Evolutionary conservation across 2,329 filamentous ascomycete genomes (phyloP).

Genomic region (Mariannaea elegans): DNA sequence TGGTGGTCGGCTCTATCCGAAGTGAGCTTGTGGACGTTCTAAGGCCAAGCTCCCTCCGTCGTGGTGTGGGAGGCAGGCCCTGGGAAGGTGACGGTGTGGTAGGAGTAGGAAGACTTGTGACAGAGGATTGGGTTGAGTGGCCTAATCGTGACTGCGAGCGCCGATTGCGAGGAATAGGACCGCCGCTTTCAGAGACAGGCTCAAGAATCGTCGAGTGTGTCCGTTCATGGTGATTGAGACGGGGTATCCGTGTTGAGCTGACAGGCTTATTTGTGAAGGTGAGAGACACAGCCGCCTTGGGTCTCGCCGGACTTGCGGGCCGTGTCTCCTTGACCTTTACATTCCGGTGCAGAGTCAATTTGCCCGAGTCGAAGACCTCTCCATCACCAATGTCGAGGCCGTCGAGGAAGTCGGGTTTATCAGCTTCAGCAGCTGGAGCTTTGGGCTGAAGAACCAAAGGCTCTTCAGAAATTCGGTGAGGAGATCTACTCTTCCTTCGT

Average conservation of each 20-base stretch:
- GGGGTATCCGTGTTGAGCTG: constrained; percentile 76
- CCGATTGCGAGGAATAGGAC: constrained; percentile 67
- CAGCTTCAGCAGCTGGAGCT: constrained; percentile 49
- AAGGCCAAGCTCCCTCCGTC: constrained; percentile 66
- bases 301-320: constrained; percentile 74
- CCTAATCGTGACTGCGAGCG: constrained; percentile 74
- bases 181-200: constrained; percentile 90
- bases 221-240: constrained; percentile 76
- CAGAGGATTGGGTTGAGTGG: constrained; percentile 75
- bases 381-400: constrained; percentile 88
- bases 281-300: constrained; percentile 81
- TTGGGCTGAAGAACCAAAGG: constrained; percentile 46
- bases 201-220: constrained; percentile 79
- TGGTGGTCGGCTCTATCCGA: constrained; percentile 70
- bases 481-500: constrained; percentile 69
- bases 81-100: constrained; percentile 65
- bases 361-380: constrained; percentile 81
- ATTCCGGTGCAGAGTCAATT: constrained; percentile 88
- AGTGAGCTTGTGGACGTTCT: constrained; percentile 64
- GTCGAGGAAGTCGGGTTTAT: constrained; percentile 82
- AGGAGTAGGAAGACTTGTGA: constrained; percentile 70
- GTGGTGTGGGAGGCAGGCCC: constrained; percentile 67
- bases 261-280: constrained; percentile 87
- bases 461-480: constrained; percentile 56
- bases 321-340: constrained; percentile 83